A percentile compares a stretch with the other conserved stretches of the same genome.
Evolutionary conservation across 2,329 filamentous ascomycete species (phyloP).

Genomic region (Emergomyces orientalis): DNA sequence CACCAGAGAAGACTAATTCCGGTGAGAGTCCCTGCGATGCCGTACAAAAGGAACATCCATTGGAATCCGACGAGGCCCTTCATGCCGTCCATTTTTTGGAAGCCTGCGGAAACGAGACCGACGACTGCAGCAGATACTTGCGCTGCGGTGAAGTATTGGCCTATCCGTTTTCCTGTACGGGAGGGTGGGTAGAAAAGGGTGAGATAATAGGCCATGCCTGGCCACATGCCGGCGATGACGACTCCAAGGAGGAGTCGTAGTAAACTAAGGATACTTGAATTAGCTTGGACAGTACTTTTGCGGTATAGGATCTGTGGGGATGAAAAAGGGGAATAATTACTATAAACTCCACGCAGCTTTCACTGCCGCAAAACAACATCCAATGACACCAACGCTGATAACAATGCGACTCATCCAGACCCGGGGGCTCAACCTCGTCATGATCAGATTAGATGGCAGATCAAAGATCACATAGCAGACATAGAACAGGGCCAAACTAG

Average conservation of each 20-base stretch:
- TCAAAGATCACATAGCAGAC: conserved; percentile 88
- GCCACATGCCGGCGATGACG: conserved; percentile 90
- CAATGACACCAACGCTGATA: conserved; percentile 74
- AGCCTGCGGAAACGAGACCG: conserved; percentile 79
- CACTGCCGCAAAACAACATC: conserved; percentile 73
- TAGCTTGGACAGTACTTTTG: not conserved
- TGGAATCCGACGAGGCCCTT: conserved; percentile 60
- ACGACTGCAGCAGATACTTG: conserved; percentile 85
- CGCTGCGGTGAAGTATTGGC: conserved; percentile 78
- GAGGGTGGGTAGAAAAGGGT: conserved; percentile 87
- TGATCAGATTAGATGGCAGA: conserved; percentile 76
- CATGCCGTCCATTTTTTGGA: conserved; percentile 79
- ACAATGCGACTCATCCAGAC: conserved; percentile 92
- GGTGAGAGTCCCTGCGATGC: conserved; percentile 61
- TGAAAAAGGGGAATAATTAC: conserved; percentile 33
- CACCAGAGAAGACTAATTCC: conserved; percentile 75
- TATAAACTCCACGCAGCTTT: conserved; percentile 77
- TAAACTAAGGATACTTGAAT: conserved; percentile 40
- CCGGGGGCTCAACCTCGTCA: conserved; percentile 74
- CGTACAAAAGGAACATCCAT: conserved; percentile 80
- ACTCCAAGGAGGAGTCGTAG: conserved; percentile 75
- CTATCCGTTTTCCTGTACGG: conserved; percentile 76
- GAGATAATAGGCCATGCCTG: conserved; percentile 86
- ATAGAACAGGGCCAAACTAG: conserved; percentile 79
- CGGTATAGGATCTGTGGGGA: not conserved